Conservation (phyloP, 352 stramenopile genomes). For the Phytophthora tubulina region DNA sequence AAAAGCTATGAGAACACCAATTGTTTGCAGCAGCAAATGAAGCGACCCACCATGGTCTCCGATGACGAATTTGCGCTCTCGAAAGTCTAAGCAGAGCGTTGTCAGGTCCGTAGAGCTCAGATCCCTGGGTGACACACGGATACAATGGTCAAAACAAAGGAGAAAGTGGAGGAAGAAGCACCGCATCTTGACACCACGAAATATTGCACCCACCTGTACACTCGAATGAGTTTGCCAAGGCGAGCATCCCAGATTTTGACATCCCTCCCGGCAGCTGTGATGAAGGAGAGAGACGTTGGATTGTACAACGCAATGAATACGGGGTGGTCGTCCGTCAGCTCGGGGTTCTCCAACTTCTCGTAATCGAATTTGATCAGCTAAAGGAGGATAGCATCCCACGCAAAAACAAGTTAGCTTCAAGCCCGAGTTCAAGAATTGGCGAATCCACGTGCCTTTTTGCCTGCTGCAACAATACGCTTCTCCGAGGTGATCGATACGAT, state of each 20-base stretch:
- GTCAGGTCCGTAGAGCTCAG: constrained; percentile 82
- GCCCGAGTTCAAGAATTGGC: not conserved
- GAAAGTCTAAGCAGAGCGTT: constrained; percentile 81
- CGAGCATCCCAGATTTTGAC: constrained; percentile 91
- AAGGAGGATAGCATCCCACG: not conserved
- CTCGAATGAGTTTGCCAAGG: constrained; percentile 80
- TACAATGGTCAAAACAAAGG: constrained; percentile 1
- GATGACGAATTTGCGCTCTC: constrained; percentile 89
- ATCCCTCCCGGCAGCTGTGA: constrained; percentile 79
- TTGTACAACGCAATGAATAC: constrained; percentile 89
- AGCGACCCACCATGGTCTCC: constrained; percentile 70
- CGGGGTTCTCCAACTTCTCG: constrained; percentile 86
- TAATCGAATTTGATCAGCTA: constrained; percentile 88
- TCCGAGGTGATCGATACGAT: constrained; percentile 76
- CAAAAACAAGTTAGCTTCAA: not conserved
- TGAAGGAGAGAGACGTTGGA: constrained; percentile 86
- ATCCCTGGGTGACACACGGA: constrained; percentile 26
- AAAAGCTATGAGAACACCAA: constrained; percentile 13
- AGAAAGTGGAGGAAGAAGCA: not conserved
- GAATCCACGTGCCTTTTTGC: constrained; percentile 63
- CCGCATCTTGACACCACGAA: not conserved
- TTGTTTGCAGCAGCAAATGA: not conserved
- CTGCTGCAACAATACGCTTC: constrained; percentile 82
- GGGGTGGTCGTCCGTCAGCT: constrained; percentile 87
- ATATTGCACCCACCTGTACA: constrained; percentile 63